Evolutionary conservation across 805 yeast genomes (phyloP).

Genomic region (Kodamaea jinghongensis): DNA sequence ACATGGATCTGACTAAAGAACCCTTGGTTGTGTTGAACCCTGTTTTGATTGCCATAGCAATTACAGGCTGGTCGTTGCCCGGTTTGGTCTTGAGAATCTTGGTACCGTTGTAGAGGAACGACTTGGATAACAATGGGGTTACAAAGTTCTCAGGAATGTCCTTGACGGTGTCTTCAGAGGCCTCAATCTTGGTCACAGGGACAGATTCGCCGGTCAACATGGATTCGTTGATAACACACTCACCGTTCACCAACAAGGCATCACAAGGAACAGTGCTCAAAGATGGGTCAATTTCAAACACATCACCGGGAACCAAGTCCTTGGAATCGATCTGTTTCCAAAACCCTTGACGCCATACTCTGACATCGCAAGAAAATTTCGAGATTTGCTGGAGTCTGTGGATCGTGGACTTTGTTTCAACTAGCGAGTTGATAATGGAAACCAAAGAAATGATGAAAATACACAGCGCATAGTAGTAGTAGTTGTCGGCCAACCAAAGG

Average conservation of each 20-base stretch:
- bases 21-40: constrained; percentile 98
- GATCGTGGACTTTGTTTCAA: constrained; percentile 82
- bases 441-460: constrained; percentile 82
- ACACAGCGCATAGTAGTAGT: constrained; percentile 91
- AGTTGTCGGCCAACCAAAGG: constrained; percentile 89
- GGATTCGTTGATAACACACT: constrained; percentile 94
- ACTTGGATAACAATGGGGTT: constrained; percentile 64
- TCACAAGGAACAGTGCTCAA: constrained; percentile 81
- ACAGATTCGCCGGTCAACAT: constrained; percentile 99
- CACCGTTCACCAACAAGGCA: constrained; percentile 82
- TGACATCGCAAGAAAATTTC: constrained; percentile 68
- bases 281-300: constrained; percentile 88
- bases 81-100: constrained; percentile 79
- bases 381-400: constrained; percentile 72
- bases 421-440: constrained; percentile 73
- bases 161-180: constrained; percentile 59
- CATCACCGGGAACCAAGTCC: constrained; percentile 93
- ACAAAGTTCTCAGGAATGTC: constrained; percentile 59
- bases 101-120: constrained; percentile 85
- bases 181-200: constrained; percentile 82
- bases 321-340: constrained; percentile 79
- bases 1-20: constrained; percentile 88
- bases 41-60: constrained; percentile 83
- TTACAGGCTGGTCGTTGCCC: constrained; percentile 69
- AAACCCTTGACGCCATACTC: constrained; percentile 89